phyloP scores from a whole-genome alignment of 192 early-diverging fungal species.

The Phycomyces nitens region DNA sequence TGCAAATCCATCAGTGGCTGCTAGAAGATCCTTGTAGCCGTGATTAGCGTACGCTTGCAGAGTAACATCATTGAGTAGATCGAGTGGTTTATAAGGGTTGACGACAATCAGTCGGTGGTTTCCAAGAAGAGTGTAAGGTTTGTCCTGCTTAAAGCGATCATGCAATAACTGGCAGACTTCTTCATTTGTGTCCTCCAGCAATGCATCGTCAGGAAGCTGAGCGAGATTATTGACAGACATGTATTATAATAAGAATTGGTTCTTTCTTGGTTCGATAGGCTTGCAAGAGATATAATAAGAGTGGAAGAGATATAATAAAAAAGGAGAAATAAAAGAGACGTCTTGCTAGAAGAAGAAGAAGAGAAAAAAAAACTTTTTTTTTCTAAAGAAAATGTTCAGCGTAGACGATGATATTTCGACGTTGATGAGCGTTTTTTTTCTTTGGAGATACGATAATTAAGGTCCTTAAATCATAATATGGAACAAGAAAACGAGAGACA shows the following conservation, averaged over 20 bases:
- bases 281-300: slow-evolving; percentile 36
- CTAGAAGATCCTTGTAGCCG: slow-evolving; percentile 42
- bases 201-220: slow-evolving; percentile 5
- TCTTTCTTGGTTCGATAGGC: no score
- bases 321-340: slow-evolving; percentile 55
- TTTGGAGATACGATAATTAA: background rate
- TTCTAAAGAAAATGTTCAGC: background rate
- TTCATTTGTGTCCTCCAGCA: slow-evolving; percentile 6
- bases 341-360: slow-evolving; percentile 18
- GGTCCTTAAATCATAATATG: background rate
- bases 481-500: background rate
- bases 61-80: slow-evolving; percentile 40
- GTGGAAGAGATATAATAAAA: slow-evolving; percentile 43
- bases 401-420: background rate
- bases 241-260: background rate
- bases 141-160: slow-evolving; percentile 45
- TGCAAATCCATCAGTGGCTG: slow-evolving; percentile 19
- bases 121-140: slow-evolving; percentile 50
- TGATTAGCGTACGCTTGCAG: slow-evolving; percentile 52
- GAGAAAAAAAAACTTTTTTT: background rate
- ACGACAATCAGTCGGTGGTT: slow-evolving; percentile 46
- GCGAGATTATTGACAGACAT: slow-evolving; percentile 7
- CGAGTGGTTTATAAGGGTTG: slow-evolving; percentile 42
- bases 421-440: no score
- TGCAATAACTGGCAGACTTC: slow-evolving; percentile 24